Conservation (phyloP, 2,329 filamentous ascomycete species). For the Curvularia sp. region DNA sequence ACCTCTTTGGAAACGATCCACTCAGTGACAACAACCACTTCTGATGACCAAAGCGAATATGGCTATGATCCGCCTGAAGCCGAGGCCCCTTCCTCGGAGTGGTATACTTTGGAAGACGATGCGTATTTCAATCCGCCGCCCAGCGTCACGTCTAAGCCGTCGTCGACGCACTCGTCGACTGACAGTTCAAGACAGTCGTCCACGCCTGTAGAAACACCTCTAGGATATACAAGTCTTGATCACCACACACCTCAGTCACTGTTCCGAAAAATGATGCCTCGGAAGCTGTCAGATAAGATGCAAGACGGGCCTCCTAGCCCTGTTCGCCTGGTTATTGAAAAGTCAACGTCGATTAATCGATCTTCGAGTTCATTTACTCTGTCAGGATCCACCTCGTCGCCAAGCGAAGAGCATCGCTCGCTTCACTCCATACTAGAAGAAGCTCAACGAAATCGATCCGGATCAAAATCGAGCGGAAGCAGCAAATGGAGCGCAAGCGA, state of each 20-base stretch:
- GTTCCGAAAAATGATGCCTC: conserved; percentile 32
- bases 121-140: conserved; percentile 12
- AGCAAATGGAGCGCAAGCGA: conserved; percentile 52
- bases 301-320: conserved; percentile 23
- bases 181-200: conserved; percentile 23
- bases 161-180: conserved; percentile 17
- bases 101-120: conserved; percentile 23
- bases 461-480: conserved; percentile 26
- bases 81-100: conserved; percentile 23
- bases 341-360: conserved; percentile 45
- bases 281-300: conserved; percentile 15
- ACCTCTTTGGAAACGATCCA: conserved; percentile 46
- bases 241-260: conserved; percentile 31
- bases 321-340: conserved; percentile 40
- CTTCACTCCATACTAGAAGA: conserved; percentile 14
- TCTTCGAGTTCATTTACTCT: conserved; percentile 41
- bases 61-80: conserved; percentile 27
- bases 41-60: conserved; percentile 22
- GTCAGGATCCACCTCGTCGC: conserved; percentile 35
- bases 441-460: conserved; percentile 24
- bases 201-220: conserved; percentile 20
- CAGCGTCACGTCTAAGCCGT: conserved; percentile 21
- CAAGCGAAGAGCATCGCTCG: conserved; percentile 26
- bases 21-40: conserved; percentile 37
- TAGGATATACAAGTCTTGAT: conserved; percentile 21